These are phyloP conservation scores for Cladophialophora immunda DNA, from an alignment of 2,329 filamentous ascomycete species.

Conservation along the genomic window DNA sequence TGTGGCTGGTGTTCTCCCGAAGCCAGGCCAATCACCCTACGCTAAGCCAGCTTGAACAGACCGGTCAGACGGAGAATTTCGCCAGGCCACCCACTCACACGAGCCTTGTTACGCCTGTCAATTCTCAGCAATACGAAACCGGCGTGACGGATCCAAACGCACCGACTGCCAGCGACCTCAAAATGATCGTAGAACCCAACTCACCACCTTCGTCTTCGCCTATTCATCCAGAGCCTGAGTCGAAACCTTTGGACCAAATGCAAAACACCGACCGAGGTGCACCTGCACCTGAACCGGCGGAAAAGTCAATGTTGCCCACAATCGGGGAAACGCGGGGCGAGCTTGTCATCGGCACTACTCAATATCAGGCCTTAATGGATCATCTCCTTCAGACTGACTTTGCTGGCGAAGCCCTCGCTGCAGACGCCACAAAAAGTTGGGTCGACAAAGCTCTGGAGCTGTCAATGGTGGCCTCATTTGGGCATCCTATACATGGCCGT, in stretches of 20 bases:
- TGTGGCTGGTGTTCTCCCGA: constrained; percentile 86
- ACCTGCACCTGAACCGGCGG: neutral
- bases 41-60: constrained; percentile 14
- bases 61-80: neutral
- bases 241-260: neutral
- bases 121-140: constrained; percentile 14
- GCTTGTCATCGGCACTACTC: constrained; percentile 25
- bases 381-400: constrained; percentile 40
- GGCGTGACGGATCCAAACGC: neutral
- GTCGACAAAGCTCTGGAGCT: constrained; percentile 35
- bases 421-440: constrained; percentile 37
- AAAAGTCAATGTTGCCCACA: neutral
- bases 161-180: neutral
- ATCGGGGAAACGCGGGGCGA: constrained; percentile 23
- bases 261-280: neutral
- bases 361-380: constrained; percentile 38
- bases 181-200: constrained; percentile 10
- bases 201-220: constrained; percentile 32
- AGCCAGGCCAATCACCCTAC: constrained; percentile 43
- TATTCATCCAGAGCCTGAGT: neutral
- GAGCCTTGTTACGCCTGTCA: constrained; percentile 19
- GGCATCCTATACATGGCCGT: constrained; percentile 23
- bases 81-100: neutral
- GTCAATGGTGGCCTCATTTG: constrained; percentile 31
- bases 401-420: constrained; percentile 33